Percentiles rank a stretch among this genome's conserved stretches.
Conservation (phyloP, 2,329 filamentous ascomycete species). For the Pyrenophora seminiperda region DNA sequence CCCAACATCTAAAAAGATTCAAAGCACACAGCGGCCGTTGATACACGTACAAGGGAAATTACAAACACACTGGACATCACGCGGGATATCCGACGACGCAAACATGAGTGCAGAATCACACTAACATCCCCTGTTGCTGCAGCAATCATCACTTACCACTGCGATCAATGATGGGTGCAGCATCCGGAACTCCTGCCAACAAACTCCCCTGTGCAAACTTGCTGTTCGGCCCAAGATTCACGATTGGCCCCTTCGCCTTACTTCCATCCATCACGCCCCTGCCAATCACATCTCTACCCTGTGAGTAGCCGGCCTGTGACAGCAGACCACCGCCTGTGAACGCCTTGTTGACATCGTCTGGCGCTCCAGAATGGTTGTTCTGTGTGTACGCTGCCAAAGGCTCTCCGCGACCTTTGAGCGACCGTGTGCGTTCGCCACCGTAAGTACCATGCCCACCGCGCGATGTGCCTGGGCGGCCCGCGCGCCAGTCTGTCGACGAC, state of each 20-base stretch:
- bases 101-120: not conserved
- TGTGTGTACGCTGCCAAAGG: slow-evolving; percentile 41
- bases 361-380: slow-evolving; percentile 40
- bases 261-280: slow-evolving; percentile 54
- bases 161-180: slow-evolving; percentile 48
- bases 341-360: slow-evolving; percentile 42
- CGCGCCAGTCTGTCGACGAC: slow-evolving; percentile 53
- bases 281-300: slow-evolving; percentile 47
- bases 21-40: slow-evolving; percentile 3
- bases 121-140: not conserved
- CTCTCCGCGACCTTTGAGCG: slow-evolving; percentile 43
- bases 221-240: slow-evolving; percentile 50
- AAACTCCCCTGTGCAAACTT: slow-evolving; percentile 56
- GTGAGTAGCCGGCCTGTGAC: slow-evolving; percentile 48
- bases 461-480: slow-evolving; percentile 34
- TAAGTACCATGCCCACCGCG: slow-evolving; percentile 33
- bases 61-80: slow-evolving; percentile 4
- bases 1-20: not conserved
- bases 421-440: slow-evolving; percentile 42
- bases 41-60: not conserved
- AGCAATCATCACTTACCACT: slow-evolving; percentile 27
- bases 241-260: slow-evolving; percentile 52
- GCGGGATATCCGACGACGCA: not conserved
- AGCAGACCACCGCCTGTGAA: slow-evolving; percentile 55
- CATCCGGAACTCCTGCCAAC: slow-evolving; percentile 50